A percentile compares a stretch with the other conserved stretches of the same genome.
Conservation (phyloP, 2,329 filamentous ascomycete genomes). For the Lizonia empirigonia region DNA sequence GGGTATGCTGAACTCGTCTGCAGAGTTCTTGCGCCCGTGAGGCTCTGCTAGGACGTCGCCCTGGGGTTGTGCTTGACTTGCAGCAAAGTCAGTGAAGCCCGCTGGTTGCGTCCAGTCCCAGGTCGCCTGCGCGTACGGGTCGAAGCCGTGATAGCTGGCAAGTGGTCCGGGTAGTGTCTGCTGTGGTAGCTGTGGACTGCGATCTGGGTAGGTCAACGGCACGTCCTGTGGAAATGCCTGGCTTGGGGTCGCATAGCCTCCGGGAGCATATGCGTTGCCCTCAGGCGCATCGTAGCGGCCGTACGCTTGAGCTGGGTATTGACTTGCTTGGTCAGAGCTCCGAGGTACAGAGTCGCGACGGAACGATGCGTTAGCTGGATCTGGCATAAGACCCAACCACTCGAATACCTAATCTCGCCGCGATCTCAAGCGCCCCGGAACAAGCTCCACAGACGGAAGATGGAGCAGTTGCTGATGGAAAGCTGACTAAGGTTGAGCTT, state of each 20-base stretch:
- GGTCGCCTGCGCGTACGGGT: constrained; percentile 30
- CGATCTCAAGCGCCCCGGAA: constrained; percentile 21
- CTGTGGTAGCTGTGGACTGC: constrained; percentile 25
- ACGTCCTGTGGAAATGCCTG: constrained; percentile 25
- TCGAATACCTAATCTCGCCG: constrained; percentile 13
- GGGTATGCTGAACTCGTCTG: constrained; percentile 50
- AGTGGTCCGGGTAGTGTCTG: constrained; percentile 21
- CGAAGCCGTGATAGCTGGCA: constrained; percentile 29
- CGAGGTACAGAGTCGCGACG: constrained; percentile 40
- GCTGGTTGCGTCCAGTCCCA: constrained; percentile 50
- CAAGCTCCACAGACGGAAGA: constrained; percentile 9
- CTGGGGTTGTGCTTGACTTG: constrained; percentile 53
- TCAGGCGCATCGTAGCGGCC: constrained; percentile 35
- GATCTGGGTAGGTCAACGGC: constrained; percentile 28
- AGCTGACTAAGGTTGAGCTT: constrained; percentile 29
- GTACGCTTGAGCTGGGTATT: constrained; percentile 26
- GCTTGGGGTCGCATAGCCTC: constrained; percentile 22
- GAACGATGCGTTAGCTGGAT: constrained; percentile 29
- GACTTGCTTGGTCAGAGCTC: constrained; percentile 43
- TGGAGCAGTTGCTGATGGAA: constrained; percentile 26
- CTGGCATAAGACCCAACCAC: constrained; percentile 37
- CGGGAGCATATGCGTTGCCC: constrained; percentile 28
- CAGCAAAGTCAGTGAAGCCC: constrained; percentile 41
- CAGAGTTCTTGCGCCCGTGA: constrained; percentile 32
- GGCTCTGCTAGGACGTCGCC: constrained; percentile 52